Conservation (phyloP, 768 basidiomycete genomes). For the Lentinula sp. region DNA sequence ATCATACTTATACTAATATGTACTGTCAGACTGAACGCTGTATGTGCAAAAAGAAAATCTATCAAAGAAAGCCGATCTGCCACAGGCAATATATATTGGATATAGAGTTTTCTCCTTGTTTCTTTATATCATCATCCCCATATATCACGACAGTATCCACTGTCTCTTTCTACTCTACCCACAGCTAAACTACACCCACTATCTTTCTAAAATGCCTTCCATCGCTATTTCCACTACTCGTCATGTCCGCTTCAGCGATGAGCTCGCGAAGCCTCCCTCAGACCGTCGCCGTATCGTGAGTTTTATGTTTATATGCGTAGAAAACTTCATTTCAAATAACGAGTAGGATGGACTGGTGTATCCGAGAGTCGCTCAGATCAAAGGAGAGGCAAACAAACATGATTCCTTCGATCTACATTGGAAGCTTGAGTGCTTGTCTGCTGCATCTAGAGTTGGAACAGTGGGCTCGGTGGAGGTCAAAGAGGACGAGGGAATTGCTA, state of each 20-base stretch:
- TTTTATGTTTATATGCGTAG: neutral
- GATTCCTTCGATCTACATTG: constrained; percentile 32
- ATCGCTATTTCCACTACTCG: neutral
- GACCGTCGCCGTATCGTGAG: constrained; percentile 9
- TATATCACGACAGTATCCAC: neutral
- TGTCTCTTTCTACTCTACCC: neutral
- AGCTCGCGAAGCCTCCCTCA: constrained; percentile 2
- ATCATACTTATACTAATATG: neutral
- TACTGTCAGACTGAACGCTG: neutral
- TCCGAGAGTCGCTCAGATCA: constrained; percentile 34
- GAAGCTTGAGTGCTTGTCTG: constrained; percentile 23
- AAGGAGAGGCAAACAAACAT: constrained; percentile 23
- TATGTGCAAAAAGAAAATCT: neutral
- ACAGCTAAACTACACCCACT: neutral
- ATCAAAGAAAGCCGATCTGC: neutral
- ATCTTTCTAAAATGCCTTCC: constrained; percentile 2
- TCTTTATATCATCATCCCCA: constrained; percentile 4
- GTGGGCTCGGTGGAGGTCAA: neutral
- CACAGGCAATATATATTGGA: neutral
- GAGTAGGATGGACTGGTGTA: constrained; percentile 23
- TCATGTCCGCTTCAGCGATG: constrained; percentile 7
- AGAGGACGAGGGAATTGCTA: neutral
- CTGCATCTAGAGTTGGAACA: constrained; percentile 1
- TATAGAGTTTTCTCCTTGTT: neutral
- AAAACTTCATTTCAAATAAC: neutral